Base-by-base conservation (phyloP, 2,329 filamentous ascomycete genomes). In the Leptographium flavum region DNA sequence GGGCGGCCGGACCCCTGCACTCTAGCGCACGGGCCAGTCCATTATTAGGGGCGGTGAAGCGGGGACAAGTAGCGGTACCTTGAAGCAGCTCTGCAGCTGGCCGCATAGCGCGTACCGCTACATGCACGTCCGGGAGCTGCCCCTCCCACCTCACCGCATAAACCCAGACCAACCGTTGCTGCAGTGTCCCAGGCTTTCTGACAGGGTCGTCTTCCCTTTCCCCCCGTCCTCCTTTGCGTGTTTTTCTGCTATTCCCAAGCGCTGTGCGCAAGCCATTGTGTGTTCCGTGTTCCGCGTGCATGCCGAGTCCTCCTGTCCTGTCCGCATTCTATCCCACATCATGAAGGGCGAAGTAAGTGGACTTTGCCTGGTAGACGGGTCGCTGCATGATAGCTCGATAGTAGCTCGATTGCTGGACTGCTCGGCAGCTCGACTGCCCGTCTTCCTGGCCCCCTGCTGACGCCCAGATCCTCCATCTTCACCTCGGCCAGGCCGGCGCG, bases 401-500 rank as follows among this genome's bases (percentile, higher is more conserved):
- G n/a, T n/a, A n/a, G n/a, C n/a, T n/a, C n/a, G n/a, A n/a, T n/a
- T n/a, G n/a, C n/a, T n/a, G n/a, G n/a, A n/a, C n/a, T n/a, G n/a
- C n/a, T n/a, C n/a, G 10, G 3, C 5, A 15, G 13, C 9, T 14
- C 31, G 11, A 33, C 31, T 14, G 13, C 15, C 9, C 13, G n/a
- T 17, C 23, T 2, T 27, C 23, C 6, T 23, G 5, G 11, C 33
- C 19, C 36, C 5, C 28, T 43, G 11, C 21, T 33, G 14, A 8
- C 14, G n/a, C 22, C 22, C 40, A 78, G 74, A 71, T 79, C 64
- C 68, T 78, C 65, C 74, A 79, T 65, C 65, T 79, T 60, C 74
- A 79, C 61, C 62, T 78, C 57, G 74, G 74, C 62, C 74, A 83
- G 71, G 79, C 80, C 67, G 80, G 79, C 66, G 76, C 71, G 60